Base-by-base conservation (phyloP, 2,329 filamentous ascomycete genomes). In the Pseudogymnoascus sp. region DNA sequence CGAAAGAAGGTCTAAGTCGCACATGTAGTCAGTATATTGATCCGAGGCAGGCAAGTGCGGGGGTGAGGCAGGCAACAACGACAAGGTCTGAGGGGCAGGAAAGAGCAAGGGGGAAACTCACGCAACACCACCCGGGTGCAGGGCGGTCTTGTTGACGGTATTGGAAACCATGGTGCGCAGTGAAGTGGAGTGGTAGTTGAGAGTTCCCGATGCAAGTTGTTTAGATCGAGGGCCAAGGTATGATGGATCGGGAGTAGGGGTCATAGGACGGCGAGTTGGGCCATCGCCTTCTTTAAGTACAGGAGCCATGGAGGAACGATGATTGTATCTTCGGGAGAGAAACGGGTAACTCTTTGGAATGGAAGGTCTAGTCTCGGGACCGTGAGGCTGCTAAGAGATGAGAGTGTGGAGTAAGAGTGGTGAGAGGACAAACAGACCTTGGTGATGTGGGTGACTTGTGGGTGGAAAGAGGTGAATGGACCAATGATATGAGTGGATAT, bases 1-100 rank as follows among this genome's bases (percentile, higher is more conserved):
- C 89, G 73, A 83, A 83, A 74, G 87, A 82, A 68, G 93, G 91
- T 78, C 91, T 96, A 73, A 18, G 14, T 31, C 26, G 36, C 34
- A 31, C 23, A 42, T 42, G n/a, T 5, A 18, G 64, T 68, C 63
- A 69, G 67, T 64, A 31, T 34, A 40, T 29, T 31, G 29, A n/a
- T 59, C 10, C 39, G 64, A 62, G 21, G 40, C 47, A 16, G 36
- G 31, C 37, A 29, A 31, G 42, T 21, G 16, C 29, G 36, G 16
- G 11, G 23, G 4, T 5, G 4, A 10, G 40, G 40, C 1, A 42
- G 10, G 40, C 39, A 42, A 12, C 40, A 16, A 42, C 40, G 40
- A 31, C 11, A 62, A 14, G 18, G 11, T 6, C 29, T 18, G 8
- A 21, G 16, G 16, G 10, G 40, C 39, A 18, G 40, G n/a, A 18